A percentile compares a stretch with the other conserved stretches of the same genome.
Conservation (phyloP, 306 rosid genomes). For the Lathyrus sativus region DNA sequence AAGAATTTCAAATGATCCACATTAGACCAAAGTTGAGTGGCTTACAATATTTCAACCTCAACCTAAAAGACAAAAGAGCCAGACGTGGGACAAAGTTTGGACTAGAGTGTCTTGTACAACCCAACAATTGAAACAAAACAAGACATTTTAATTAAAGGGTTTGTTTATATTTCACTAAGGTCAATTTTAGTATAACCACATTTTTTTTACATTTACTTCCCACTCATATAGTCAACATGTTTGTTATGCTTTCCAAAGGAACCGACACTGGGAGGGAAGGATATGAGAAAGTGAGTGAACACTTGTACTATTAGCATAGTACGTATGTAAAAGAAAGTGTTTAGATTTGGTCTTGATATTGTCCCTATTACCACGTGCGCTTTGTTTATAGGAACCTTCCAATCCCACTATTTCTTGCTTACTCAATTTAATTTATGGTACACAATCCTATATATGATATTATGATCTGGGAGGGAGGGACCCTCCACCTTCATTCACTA, state of each 20-base stretch:
- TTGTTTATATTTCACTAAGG: background rate
- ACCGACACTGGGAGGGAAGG: conserved; percentile 1
- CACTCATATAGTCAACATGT: background rate
- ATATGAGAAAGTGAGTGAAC: background rate
- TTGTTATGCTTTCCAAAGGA: conserved; percentile 7
- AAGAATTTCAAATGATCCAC: too few species aligned
- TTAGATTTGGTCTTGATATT: background rate
- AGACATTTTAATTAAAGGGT: background rate
- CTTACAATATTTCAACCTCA: too few species aligned
- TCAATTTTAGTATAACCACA: too few species aligned
- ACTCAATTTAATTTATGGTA: background rate
- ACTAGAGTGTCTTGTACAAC: too few species aligned
- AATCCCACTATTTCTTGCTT: background rate
- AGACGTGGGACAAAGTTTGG: too few species aligned
- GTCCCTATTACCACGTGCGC: conserved; percentile 40
- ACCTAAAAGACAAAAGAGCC: too few species aligned
- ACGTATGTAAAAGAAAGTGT: conserved; percentile 8
- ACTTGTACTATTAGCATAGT: background rate
- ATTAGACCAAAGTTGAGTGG: too few species aligned
- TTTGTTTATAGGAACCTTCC: conserved; percentile 46
- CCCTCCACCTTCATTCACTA: background rate
- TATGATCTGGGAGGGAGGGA: background rate
- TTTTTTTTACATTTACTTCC: too few species aligned
- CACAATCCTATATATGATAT: conserved; percentile 25
- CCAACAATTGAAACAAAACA: background rate